Conservation (phyloP, 441 rosid genomes). For the Gossypium aridum region DNA sequence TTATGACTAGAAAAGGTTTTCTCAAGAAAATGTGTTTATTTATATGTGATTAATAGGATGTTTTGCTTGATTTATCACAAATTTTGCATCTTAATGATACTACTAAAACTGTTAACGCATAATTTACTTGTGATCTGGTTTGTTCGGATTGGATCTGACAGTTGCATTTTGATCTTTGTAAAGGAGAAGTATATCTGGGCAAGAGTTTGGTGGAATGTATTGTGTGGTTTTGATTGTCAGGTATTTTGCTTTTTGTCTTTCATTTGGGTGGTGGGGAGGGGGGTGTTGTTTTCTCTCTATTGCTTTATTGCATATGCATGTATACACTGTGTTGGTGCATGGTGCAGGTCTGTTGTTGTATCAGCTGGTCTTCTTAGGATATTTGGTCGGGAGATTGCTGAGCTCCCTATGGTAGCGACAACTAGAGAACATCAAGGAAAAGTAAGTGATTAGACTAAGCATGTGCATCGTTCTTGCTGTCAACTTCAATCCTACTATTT, state of each 20-base stretch:
- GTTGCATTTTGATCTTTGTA: constrained; percentile 12
- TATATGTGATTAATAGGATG: neutral
- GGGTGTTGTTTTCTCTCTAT: neutral
- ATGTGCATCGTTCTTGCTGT: neutral
- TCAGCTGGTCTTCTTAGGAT: constrained; percentile 94
- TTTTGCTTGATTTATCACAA: neutral
- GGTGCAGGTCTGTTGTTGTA: constrained; percentile 64
- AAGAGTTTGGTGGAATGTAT: constrained; percentile 89
- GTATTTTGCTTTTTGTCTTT: constrained; percentile 32
- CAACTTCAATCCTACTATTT: neutral
- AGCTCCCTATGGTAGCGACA: constrained; percentile 95
- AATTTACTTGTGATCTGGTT: neutral
- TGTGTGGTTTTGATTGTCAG: constrained; percentile 63
- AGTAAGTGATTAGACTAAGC: constrained; percentile 34
- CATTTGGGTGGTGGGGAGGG: neutral
- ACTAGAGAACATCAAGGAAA: constrained; percentile 83
- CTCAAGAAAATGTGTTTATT: neutral
- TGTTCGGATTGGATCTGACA: neutral
- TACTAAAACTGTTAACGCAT: neutral
- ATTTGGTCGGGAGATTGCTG: constrained; percentile 85
- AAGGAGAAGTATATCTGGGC: constrained; percentile 90
- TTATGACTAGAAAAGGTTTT: neutral
- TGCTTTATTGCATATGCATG: neutral
- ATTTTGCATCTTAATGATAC: neutral
- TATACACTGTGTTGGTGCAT: neutral